Evolutionary conservation across 1,284 basidiomycete genomes (phyloP).

Genomic region (Meripilus lineatus): DNA sequence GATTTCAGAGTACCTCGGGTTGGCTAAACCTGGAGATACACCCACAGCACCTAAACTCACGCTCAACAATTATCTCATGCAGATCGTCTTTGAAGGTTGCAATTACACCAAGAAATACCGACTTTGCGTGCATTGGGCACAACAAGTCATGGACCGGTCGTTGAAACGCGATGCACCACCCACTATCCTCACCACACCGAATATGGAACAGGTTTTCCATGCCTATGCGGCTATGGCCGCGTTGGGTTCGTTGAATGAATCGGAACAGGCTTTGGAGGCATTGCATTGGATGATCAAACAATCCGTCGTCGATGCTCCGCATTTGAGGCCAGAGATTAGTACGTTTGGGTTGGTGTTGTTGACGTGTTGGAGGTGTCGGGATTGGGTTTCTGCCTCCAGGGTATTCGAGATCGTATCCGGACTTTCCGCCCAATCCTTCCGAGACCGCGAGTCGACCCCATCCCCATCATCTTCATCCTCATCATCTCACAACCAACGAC

Average conservation of each 20-base stretch:
- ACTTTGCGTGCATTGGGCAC: slow-evolving; percentile 49
- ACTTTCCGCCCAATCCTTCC: slow-evolving; percentile 47
- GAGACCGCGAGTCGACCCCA: slow-evolving; percentile 19
- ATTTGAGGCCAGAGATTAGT: slow-evolving; percentile 41
- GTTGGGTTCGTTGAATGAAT: slow-evolving; percentile 24
- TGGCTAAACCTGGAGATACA: slow-evolving; percentile 41
- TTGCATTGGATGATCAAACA: slow-evolving; percentile 62
- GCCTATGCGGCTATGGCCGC: slow-evolving; percentile 43
- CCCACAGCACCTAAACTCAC: slow-evolving; percentile 31
- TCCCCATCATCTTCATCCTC: no score
- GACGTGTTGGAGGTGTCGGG: slow-evolving; percentile 52
- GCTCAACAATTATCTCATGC: slow-evolving; percentile 43
- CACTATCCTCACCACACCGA: neutral
- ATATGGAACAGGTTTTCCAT: slow-evolving; percentile 49
- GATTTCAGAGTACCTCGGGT: slow-evolving; percentile 55
- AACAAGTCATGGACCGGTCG: slow-evolving; percentile 44
- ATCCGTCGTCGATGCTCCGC: slow-evolving; percentile 32
- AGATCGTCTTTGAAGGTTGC: slow-evolving; percentile 52
- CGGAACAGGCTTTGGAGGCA: slow-evolving; percentile 43
- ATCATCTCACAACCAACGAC: no score
- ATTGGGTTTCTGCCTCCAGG: slow-evolving; percentile 54
- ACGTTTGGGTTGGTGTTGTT: slow-evolving; percentile 52
- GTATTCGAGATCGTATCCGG: slow-evolving; percentile 68
- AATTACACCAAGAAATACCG: slow-evolving; percentile 39
- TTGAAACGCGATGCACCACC: slow-evolving; percentile 20